Conservation (phyloP, 192 early-diverging fungal genomes). For the Backusella tuberculispora region DNA sequence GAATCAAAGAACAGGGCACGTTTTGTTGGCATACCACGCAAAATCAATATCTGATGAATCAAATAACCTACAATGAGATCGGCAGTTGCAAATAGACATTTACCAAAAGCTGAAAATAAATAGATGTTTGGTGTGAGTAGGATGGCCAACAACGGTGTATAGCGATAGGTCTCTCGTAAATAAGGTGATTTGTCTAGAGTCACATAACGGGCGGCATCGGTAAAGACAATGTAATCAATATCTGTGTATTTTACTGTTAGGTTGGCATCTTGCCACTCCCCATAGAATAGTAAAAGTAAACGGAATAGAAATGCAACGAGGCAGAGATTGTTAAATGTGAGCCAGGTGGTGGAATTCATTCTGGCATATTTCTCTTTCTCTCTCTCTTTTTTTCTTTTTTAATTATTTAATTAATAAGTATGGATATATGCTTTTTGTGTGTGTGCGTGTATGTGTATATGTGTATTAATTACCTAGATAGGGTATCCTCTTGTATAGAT, state of each 20-base stretch:
- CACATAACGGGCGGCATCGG: conserved; percentile 88
- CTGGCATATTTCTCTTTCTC: not conserved
- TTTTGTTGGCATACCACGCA: conserved; percentile 59
- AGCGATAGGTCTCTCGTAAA: conserved; percentile 91
- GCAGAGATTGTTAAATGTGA: conserved; percentile 36
- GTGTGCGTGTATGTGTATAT: too few species aligned
- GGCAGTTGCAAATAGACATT: conserved; percentile 85
- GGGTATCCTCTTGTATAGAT: too few species aligned
- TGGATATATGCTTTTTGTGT: too few species aligned
- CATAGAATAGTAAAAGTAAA: conserved; percentile 75
- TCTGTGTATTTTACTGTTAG: conserved; percentile 98
- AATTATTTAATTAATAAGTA: too few species aligned
- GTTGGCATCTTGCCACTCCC: conserved; percentile 86
- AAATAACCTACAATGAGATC: conserved; percentile 81
- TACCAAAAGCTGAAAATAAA: conserved; percentile 80
- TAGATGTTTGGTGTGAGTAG: conserved; percentile 84
- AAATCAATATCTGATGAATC: conserved; percentile 56
- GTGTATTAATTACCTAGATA: too few species aligned
- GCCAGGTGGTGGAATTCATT: conserved; percentile 16
- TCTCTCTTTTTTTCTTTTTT: not conserved
- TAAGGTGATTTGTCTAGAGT: conserved; percentile 80
- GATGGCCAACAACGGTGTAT: conserved; percentile 95
- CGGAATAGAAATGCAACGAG: conserved; percentile 54
- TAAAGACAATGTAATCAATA: conserved; percentile 96
- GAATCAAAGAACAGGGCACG: conserved; percentile 57